Evolutionary conservation across 2,329 filamentous ascomycete species (phyloP).

Genomic region (Rosellinia necatrix): DNA sequence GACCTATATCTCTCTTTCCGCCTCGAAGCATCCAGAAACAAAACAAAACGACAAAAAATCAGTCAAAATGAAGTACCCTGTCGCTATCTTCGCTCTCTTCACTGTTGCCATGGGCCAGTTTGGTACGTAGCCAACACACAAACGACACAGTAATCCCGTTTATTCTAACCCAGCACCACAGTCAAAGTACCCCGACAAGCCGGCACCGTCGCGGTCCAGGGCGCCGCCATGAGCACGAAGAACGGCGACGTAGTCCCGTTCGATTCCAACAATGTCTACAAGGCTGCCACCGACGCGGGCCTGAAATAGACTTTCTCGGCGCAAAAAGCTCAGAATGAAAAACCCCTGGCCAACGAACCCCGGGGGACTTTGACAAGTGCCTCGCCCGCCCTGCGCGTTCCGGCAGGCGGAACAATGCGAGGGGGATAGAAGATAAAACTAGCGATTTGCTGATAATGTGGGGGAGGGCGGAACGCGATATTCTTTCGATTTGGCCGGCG

Average conservation of each 20-base stretch:
- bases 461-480: neutral
- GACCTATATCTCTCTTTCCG: slow-evolving; percentile 47
- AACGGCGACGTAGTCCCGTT: slow-evolving; percentile 53
- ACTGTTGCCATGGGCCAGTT: slow-evolving; percentile 51
- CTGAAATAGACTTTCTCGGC: slow-evolving; percentile 19
- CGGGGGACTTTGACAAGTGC: too few relatives aligned
- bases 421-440: too few relatives aligned
- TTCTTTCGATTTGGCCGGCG: neutral
- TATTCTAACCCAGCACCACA: slow-evolving; percentile 21
- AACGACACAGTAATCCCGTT: too few relatives aligned
- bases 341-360: neutral
- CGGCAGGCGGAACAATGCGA: too few relatives aligned
- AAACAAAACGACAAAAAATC: slow-evolving; percentile 31
- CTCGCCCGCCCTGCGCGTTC: too few relatives aligned
- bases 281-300: slow-evolving; percentile 45
- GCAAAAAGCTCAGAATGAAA: neutral
- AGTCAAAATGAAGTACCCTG: slow-evolving; percentile 59
- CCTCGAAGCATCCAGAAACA: slow-evolving; percentile 33
- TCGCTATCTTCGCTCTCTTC: slow-evolving; percentile 53
- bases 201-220: slow-evolving; percentile 41
- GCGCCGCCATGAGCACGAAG: slow-evolving; percentile 52
- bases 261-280: slow-evolving; percentile 49
- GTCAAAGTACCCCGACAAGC: slow-evolving; percentile 42
- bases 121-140: slow-evolving; percentile 34
- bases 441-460: too few relatives aligned